Base-by-base conservation (phyloP, 805 yeast genomes). In the Saccharomycopsis sp. region DNA sequence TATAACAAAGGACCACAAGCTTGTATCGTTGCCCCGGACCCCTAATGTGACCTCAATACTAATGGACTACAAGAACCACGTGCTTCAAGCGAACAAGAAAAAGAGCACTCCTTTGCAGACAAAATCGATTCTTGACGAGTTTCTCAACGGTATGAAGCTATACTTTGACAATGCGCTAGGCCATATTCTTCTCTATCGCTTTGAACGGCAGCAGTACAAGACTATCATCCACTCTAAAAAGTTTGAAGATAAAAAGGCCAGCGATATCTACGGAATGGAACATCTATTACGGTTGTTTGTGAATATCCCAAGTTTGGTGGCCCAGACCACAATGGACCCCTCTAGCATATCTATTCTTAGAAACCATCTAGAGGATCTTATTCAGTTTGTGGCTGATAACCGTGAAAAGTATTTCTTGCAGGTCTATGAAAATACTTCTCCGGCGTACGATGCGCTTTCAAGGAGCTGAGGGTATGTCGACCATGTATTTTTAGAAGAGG, bases 281-380 rank as follows among this genome's bases (percentile, higher is more conserved):
- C 97, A 91, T 70, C 72, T 94, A 41, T 71, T 92, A 60, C 75
- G 99, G 62, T 71, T 92, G 57, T 75, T 91, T 62, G 85, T 89
- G 15, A 76, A 88, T 1, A 71, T 94, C 50, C 98, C 99, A 0
- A 94, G 90, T 9, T 72, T 91, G n/a, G 78, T 91, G 56, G 79
- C 89, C 0, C 85, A 84, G 62, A 83, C 96, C 0, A 73, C 83
- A 7, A 87, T 91, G 91, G 97, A 91, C 65, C 76, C 79, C n/a
- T 85, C 83, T 58, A 82, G 91, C 56, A 72, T 86, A 3, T 75
- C 74, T 4, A 78, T 79, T 16, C 69, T 89, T 59, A 75, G 82
- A 59, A 74, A 71, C 8, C 82, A 84, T 59, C 64, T 85, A 58
- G 85, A 80, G 56, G 77, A 71, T 24, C 71, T 89, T 16, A 68